Conservation (phyloP, 2,329 filamentous ascomycete species). For the Penicillium sclerotiorum region DNA sequence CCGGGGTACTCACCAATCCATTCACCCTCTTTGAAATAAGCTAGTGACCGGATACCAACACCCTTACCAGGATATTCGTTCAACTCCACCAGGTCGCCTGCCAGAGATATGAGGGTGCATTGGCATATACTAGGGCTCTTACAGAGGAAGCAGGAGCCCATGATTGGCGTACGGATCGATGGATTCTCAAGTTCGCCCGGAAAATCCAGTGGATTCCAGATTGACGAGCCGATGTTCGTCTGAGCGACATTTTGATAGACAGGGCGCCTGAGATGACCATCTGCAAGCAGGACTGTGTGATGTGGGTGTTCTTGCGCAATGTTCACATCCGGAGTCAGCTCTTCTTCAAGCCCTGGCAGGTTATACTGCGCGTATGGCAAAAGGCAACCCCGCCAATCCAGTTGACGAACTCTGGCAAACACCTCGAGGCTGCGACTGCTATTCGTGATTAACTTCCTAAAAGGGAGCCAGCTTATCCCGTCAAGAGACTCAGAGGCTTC, state of each 20-base stretch:
- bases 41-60: constrained; percentile 34
- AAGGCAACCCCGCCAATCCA: constrained; percentile 26
- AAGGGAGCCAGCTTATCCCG: constrained; percentile 15
- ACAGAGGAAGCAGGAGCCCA: not conserved
- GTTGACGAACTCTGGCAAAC: constrained; percentile 25
- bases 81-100: constrained; percentile 33
- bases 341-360: not conserved
- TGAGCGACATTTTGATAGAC: constrained; percentile 14
- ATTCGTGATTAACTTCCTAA: constrained; percentile 17
- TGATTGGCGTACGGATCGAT: constrained; percentile 12
- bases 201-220: constrained; percentile 14
- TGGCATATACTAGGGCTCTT: constrained; percentile 13
- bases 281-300: constrained; percentile 9
- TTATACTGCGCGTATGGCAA: not conserved
- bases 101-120: constrained; percentile 18
- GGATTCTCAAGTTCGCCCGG: constrained; percentile 9
- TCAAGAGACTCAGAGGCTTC: constrained; percentile 1
- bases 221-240: constrained; percentile 12
- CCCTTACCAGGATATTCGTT: constrained; percentile 31
- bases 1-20: constrained; percentile 32
- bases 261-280: constrained; percentile 13
- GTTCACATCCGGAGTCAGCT: constrained; percentile 6
- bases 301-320: constrained; percentile 17
- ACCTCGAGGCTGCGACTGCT: constrained; percentile 28
- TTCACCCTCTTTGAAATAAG: constrained; percentile 25